Evolutionary conservation across 1,139 yeast genomes (phyloP), one percentile per base, ranked within the genome.

Genomic region (Hyphopichia khmerensis): DNA sequence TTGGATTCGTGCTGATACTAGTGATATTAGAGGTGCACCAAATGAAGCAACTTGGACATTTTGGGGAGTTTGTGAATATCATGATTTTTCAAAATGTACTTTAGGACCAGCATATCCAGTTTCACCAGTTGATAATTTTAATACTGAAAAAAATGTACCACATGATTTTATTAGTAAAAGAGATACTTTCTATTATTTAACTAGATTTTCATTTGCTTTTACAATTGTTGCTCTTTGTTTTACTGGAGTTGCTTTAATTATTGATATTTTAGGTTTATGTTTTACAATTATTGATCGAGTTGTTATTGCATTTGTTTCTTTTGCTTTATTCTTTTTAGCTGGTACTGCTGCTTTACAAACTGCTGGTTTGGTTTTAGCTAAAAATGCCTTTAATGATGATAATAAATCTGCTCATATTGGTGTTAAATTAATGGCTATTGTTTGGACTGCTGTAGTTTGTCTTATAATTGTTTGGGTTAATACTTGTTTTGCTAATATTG

Each of bases 1-100:
- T 66, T 84, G 90, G 90, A 58, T 86, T 38, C 69, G 77, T 59
- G 93, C 84, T 40, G 84, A 84, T 58, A 85, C 93, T 40, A 62
- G 79, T 1, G 59, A 59, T 40, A 81, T 84, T 43, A 49, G 73
- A 9, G 67, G 70, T 44, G 88, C 90, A n/a, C 73, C 76, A 31
- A 46, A 62, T 27, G 53, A 53, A 44, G 68, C 88, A 16, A 80
- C 87, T 50, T 86, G 93, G 93, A 82, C 91, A 2, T 86, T 81
- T 69, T 86, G 95, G 95, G 93, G 93, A 52, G 76, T 84, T 38
- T 84, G 90, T 63, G 73, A 75, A 43, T 65, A 67, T 39, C 45
- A 55, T 19, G 57, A 65, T 54, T 66, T 67, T 48, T 66, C 73
- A 40, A 77, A 84, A 15, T 72, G 79, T 56, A 50, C 57, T 29